These are phyloP conservation scores for Pseudogymnoascus sp. DNA, from an alignment of 2,329 filamentous ascomycete species.

Conservation along the genomic window DNA sequence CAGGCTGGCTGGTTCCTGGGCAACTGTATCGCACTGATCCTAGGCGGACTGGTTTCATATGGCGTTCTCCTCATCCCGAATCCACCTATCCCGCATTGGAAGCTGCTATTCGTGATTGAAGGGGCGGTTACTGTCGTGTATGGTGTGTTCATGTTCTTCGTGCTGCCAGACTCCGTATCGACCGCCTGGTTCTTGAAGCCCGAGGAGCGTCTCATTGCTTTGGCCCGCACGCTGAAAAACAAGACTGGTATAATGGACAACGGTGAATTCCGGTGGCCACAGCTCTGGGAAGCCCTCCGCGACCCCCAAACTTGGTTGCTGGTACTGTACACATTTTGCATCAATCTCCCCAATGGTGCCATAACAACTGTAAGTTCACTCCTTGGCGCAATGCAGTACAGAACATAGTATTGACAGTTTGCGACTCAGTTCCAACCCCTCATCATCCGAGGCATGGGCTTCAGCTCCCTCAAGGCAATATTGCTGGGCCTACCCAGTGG, in stretches of 20 bases:
- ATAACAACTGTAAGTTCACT: slow-evolving; percentile 30
- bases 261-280: slow-evolving; percentile 30
- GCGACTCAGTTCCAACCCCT: slow-evolving; percentile 29
- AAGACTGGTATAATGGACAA: slow-evolving; percentile 17
- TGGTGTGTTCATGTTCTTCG: slow-evolving; percentile 35
- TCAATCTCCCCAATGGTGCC: slow-evolving; percentile 33
- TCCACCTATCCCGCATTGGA: slow-evolving; percentile 17
- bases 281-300: slow-evolving; percentile 32
- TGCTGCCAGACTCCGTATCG: slow-evolving; percentile 44
- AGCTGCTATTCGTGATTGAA: slow-evolving; percentile 21
- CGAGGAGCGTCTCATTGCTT: slow-evolving; percentile 34
- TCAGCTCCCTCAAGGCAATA: slow-evolving; percentile 29
- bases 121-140: slow-evolving; percentile 25
- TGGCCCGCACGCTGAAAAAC: slow-evolving; percentile 21
- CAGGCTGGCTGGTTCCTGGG: slow-evolving; percentile 25
- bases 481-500: slow-evolving; percentile 57
- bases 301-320: slow-evolving; percentile 30
- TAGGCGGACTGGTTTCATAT: slow-evolving; percentile 15
- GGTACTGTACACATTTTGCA: slow-evolving; percentile 22
- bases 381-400: not conserved
- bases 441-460: slow-evolving; percentile 34
- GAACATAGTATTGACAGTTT: not conserved
- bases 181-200: slow-evolving; percentile 35
- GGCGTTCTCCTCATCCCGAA: slow-evolving; percentile 15
- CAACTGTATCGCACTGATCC: slow-evolving; percentile 13